These are phyloP conservation scores for Suillus paluster DNA, from an alignment of 768 basidiomycete species.

Conservation along the genomic window DNA sequence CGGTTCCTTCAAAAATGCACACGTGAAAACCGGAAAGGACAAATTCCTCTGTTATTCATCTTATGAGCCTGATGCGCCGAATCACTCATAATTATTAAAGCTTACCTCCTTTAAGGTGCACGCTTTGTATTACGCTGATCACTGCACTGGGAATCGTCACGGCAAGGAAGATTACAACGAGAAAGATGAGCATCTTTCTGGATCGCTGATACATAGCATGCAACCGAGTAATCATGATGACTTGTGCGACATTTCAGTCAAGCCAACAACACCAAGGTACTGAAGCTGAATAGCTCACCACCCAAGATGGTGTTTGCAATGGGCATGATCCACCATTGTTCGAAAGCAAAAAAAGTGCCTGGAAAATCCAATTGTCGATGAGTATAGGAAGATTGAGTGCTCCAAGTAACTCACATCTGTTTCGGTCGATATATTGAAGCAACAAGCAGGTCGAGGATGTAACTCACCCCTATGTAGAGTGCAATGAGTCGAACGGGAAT, in stretches of 20 bases:
- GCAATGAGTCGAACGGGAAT: not conserved
- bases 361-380: not conserved
- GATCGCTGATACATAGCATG: conserved; percentile 1
- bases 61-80: not conserved
- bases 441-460: not conserved
- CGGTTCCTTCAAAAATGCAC: not conserved
- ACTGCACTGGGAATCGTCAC: not conserved
- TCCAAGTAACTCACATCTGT: not conserved
- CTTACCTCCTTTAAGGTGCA: not conserved
- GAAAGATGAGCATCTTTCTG: not conserved
- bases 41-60: not conserved
- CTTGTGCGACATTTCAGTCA: not conserved
- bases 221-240: not conserved
- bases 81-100: not conserved
- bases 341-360: not conserved
- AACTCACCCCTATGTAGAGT: not conserved
- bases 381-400: not conserved
- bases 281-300: not conserved
- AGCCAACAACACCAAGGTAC: not conserved
- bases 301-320: not conserved
- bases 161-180: not conserved
- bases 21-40: not conserved
- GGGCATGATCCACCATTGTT: not conserved
- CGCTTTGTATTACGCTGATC: not conserved
- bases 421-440: not conserved